phyloP scores from a whole-genome alignment of 2,329 filamentous ascomycete species.

The Thielaviopsis euricoi region DNA sequence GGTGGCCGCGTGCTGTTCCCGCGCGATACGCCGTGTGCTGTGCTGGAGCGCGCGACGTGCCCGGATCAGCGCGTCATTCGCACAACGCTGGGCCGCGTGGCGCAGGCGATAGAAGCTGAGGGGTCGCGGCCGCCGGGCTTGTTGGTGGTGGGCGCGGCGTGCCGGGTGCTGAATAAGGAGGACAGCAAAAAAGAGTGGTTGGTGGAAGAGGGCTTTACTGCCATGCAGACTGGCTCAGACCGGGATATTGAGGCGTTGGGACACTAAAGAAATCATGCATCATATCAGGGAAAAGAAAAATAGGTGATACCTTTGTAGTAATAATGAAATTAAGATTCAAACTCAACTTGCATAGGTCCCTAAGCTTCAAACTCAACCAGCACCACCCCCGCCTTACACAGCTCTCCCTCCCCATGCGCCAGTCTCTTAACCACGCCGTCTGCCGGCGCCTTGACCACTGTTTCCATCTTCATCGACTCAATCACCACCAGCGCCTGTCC shows the following conservation, averaged over 20 bases:
- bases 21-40: conserved; percentile 65
- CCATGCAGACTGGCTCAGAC: conserved; percentile 38
- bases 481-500: conserved; percentile 79
- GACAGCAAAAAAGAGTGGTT: conserved; percentile 51
- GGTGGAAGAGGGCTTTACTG: conserved; percentile 75
- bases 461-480: conserved; percentile 86
- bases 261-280: no score
- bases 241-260: conserved; percentile 8
- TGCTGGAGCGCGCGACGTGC: conserved; percentile 85
- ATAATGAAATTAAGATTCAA: background rate
- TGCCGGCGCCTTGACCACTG: conserved; percentile 62
- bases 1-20: conserved; percentile 45
- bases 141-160: conserved; percentile 70
- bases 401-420: conserved; percentile 60
- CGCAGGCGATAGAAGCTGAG: conserved; percentile 69
- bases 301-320: no score
- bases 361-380: conserved; percentile 60
- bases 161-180: conserved; percentile 52
- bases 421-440: conserved; percentile 55
- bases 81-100: conserved; percentile 66
- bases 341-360: no score
- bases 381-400: conserved; percentile 61
- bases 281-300: no score
- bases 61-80: conserved; percentile 86
- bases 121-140: conserved; percentile 80